Evolutionary conservation across 441 rosid genomes (phyloP).

Genomic region (Croton setiger): DNA sequence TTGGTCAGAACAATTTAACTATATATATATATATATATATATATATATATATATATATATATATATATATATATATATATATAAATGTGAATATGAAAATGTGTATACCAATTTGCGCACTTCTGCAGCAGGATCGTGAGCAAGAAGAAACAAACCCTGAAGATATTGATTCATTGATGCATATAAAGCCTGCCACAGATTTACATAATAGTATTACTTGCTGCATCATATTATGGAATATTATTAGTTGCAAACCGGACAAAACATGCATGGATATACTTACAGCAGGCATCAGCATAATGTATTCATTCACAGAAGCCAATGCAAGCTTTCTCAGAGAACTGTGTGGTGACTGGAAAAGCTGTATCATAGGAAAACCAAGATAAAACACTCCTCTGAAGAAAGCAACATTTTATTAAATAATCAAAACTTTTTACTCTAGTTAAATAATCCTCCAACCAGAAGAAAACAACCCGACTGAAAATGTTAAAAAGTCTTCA

Average conservation of each 20-base stretch:
- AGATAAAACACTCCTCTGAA: slow-evolving; percentile 8
- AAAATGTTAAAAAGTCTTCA: not conserved
- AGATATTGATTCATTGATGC: slow-evolving; percentile 83
- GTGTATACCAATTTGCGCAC: slow-evolving; percentile 80
- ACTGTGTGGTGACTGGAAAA: slow-evolving; percentile 94
- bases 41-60: too few species aligned
- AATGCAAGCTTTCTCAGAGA: slow-evolving; percentile 81
- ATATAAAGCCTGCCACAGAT: slow-evolving; percentile 62
- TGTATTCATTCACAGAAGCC: slow-evolving; percentile 85
- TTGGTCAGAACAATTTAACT: too few species aligned
- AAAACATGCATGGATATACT: slow-evolving; percentile 32
- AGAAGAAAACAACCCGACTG: not conserved
- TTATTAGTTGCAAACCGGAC: not conserved
- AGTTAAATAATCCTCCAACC: not conserved
- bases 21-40: too few species aligned
- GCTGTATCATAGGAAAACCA: slow-evolving; percentile 46
- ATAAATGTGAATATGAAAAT: slow-evolving; percentile 15
- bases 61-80: too few species aligned
- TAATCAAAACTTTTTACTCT: not conserved
- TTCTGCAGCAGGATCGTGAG: slow-evolving; percentile 80
- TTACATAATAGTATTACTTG: slow-evolving; percentile 10
- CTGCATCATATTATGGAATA: slow-evolving; percentile 17
- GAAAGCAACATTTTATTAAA: not conserved
- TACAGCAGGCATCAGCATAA: slow-evolving; percentile 97
- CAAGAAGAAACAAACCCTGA: slow-evolving; percentile 88